Evolutionary conservation across 2,329 filamentous ascomycete genomes (phyloP).

Genomic region (Scortechinia acanthostroma): DNA sequence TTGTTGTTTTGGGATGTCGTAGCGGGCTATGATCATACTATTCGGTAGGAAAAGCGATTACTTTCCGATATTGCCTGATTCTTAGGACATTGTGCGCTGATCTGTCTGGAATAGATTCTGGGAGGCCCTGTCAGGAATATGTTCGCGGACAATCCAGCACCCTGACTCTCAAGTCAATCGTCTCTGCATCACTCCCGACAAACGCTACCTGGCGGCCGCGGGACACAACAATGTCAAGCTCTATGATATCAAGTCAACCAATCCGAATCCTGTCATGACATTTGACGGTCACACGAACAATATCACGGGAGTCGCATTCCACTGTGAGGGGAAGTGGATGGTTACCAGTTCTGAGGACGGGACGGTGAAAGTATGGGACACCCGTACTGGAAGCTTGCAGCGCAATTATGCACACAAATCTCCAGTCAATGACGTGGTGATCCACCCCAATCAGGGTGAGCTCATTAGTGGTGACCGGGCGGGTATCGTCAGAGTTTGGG

Average conservation of each 20-base stretch:
- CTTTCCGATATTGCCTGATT: not conserved
- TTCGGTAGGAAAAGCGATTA: not conserved
- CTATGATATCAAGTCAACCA: slow-evolving; percentile 97
- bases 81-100: not conserved
- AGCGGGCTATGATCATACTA: slow-evolving; percentile 2
- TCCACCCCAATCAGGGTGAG: slow-evolving; percentile 96
- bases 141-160: slow-evolving; percentile 94
- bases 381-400: slow-evolving; percentile 76
- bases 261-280: slow-evolving; percentile 82
- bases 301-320: slow-evolving; percentile 92
- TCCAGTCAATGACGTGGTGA: slow-evolving; percentile 96
- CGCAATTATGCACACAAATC: slow-evolving; percentile 85
- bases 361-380: slow-evolving; percentile 96
- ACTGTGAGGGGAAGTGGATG: slow-evolving; percentile 99
- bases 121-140: slow-evolving; percentile 96
- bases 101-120: slow-evolving; percentile 65
- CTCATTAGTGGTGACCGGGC: slow-evolving; percentile 92
- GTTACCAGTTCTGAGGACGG: slow-evolving; percentile 95
- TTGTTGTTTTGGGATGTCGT: too few relatives aligned
- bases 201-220: slow-evolving; percentile 83
- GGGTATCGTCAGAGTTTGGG: slow-evolving; percentile 91
- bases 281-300: slow-evolving; percentile 96
- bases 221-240: slow-evolving; percentile 83
- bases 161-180: slow-evolving; percentile 97
- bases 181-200: slow-evolving; percentile 95